These are phyloP conservation scores for Didymella lethalis DNA, from an alignment of 2,329 filamentous ascomycete genomes.

Conservation along the genomic window DNA sequence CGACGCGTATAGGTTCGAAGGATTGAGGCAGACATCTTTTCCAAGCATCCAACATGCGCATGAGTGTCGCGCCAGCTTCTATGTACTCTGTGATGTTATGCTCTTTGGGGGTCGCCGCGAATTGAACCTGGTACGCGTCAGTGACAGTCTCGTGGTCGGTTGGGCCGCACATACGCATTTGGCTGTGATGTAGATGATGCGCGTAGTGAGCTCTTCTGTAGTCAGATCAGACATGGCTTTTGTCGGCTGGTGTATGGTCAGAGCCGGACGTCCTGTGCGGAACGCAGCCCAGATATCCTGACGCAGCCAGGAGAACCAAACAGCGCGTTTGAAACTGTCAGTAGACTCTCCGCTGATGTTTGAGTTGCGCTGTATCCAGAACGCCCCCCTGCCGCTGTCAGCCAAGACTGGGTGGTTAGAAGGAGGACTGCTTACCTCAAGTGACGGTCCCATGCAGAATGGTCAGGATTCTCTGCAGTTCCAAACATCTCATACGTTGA, in stretches of 20 bases:
- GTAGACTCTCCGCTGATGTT: conserved; percentile 64
- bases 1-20: conserved; percentile 53
- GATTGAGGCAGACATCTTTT: conserved; percentile 53
- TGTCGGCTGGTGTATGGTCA: conserved; percentile 66
- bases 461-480: conserved; percentile 53
- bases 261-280: conserved; percentile 62
- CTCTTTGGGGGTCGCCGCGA: conserved; percentile 59
- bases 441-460: conserved; percentile 67
- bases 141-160: conserved; percentile 50
- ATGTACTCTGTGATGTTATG: conserved; percentile 51
- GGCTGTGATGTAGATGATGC: conserved; percentile 63
- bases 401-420: not conserved
- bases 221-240: conserved; percentile 58
- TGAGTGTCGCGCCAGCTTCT: conserved; percentile 56
- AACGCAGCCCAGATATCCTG: conserved; percentile 72
- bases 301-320: conserved; percentile 72
- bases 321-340: conserved; percentile 63
- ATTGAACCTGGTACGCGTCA: conserved; percentile 54
- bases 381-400: conserved; percentile 57
- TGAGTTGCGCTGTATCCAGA: conserved; percentile 69
- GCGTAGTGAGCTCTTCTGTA: conserved; percentile 61
- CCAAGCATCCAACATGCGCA: conserved; percentile 62
- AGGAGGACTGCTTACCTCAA: conserved; percentile 51
- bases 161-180: conserved; percentile 63
- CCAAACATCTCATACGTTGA: conserved; percentile 72